Base-by-base conservation (phyloP, 441 rosid genomes). In the Manihot esculenta region DNA sequence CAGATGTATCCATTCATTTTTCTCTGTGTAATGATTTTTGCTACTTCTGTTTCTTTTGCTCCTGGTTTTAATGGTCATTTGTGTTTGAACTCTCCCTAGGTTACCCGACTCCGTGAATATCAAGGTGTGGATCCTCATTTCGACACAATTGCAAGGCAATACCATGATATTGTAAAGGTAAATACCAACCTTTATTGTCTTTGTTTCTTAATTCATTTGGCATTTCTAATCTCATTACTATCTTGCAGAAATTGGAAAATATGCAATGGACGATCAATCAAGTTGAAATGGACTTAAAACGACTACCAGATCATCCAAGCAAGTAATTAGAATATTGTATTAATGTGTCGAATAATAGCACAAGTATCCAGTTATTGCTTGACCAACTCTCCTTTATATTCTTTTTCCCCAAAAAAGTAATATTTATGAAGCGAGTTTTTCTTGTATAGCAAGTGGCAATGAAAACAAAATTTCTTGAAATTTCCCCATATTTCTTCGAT, bases 71-170 rank as follows among this genome's bases (percentile, higher is more conserved):
- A 57, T 33, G 14, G 61, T 51, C 50, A 63, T 44, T 58, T 56
- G 2, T 71, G 27, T 35, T 35, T 48, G 14, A 33, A 41, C 53
- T 69, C 13, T 18, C 62, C 35, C 60, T 83, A 92, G 97, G 94
- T 88, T 3, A 92, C 97, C 7, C 93, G 98, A 57, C 98, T 94
- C 42, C 86, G 89, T 26, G 99, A 94, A 75, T 94, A 94, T 79
- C 98, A 88, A 75, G 99, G 99, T 8, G 96, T 94, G 1, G 98
- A 92, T 86, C 99, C 99, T 27, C 96, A 87, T 77, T 94, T 92
- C 18, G 97, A 94, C 80, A 79, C 85, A 59, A 89, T 89, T 72
- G 98, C 96, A 63, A 89, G 93, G 81, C 96, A 92, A 79, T 94
- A 92, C 80, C 97, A 89, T 73, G 99, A 92, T 64, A 87, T 94